Conservation (phyloP, 495 filamentous ascomycete genomes). For the Rostrohypoxylon terebratum region DNA sequence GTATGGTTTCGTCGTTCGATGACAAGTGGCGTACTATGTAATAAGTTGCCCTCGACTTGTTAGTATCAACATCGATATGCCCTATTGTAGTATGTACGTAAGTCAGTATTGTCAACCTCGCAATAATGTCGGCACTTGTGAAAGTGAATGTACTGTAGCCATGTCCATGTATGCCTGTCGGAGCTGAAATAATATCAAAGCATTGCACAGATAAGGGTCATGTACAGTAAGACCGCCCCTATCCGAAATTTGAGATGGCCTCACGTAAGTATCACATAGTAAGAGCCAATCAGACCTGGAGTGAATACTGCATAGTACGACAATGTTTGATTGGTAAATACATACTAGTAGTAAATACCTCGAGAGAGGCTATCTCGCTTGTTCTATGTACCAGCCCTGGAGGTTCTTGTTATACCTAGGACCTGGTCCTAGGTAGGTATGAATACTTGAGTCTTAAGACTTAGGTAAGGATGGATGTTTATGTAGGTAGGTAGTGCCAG, state of each 20-base stretch:
- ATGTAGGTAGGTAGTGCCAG: background rate
- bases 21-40: background rate
- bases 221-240: background rate
- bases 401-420: background rate
- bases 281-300: background rate
- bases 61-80: background rate
- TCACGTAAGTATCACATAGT: background rate
- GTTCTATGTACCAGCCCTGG: too few species aligned
- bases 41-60: background rate
- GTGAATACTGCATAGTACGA: background rate
- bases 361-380: background rate
- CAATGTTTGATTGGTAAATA: background rate
- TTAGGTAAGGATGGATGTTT: background rate
- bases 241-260: background rate
- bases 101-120: background rate
- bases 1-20: background rate
- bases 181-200: background rate
- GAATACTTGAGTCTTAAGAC: too few species aligned
- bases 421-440: too few species aligned
- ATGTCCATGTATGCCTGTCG: background rate
- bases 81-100: background rate
- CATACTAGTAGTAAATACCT: too few species aligned
- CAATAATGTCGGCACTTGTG: background rate
- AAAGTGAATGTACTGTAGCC: too few species aligned
- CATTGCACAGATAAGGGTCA: background rate